Conservation (phyloP, 129 eudicot genomes). For the Lactuca sativa region DNA sequence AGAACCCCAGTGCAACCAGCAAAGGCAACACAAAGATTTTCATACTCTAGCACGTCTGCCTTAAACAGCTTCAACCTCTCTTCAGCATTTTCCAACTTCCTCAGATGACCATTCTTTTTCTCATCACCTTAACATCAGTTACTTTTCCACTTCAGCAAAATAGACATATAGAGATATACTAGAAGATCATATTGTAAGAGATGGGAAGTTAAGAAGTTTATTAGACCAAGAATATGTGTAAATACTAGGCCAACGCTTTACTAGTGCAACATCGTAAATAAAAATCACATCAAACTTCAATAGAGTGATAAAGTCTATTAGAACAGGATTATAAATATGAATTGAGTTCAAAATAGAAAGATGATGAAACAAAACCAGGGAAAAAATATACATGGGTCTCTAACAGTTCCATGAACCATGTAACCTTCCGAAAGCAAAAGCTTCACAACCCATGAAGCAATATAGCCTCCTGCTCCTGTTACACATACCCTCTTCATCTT, state of each 20-base stretch:
- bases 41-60: constrained; percentile 46
- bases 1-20: constrained; percentile 43
- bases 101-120: constrained; percentile 45
- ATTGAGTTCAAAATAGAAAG: not conserved
- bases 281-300: not conserved
- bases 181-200: not conserved
- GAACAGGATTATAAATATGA: not conserved
- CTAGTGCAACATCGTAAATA: not conserved
- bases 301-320: not conserved
- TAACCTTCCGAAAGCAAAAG: constrained; percentile 44
- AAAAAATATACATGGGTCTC: constrained; percentile 38
- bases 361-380: not conserved
- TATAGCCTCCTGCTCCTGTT: constrained; percentile 50
- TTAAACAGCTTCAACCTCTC: constrained; percentile 39
- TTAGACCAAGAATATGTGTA: not conserved
- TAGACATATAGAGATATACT: not conserved
- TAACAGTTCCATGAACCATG: constrained; percentile 41
- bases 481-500: constrained; percentile 39
- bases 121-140: constrained; percentile 41
- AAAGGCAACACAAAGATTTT: constrained; percentile 37
- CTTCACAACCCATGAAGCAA: constrained; percentile 50
- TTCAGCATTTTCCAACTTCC: constrained; percentile 41
- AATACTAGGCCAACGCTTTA: not conserved
- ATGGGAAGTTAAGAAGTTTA: no score
- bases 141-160: not conserved